Evolutionary conservation across 441 rosid genomes (phyloP).

Genomic region (Omphalea diandra): DNA sequence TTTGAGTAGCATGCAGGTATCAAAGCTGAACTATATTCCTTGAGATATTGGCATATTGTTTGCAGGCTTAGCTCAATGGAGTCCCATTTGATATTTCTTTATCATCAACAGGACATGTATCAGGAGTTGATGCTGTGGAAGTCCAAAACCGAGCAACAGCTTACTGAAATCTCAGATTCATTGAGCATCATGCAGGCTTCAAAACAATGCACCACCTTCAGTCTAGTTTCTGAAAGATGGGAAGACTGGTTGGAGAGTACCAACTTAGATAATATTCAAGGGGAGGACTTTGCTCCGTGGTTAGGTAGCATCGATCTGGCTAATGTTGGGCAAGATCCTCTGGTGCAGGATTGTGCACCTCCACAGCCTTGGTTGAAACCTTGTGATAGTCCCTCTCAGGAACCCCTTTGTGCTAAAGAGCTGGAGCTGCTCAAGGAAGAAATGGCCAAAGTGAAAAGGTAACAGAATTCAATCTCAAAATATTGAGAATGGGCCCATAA

Average conservation of each 20-base stretch:
- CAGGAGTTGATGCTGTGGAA: constrained; percentile 66
- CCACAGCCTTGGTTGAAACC: constrained; percentile 43
- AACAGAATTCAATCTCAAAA: not conserved
- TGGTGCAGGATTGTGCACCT: constrained; percentile 36
- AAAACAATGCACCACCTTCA: constrained; percentile 48
- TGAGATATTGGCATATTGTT: not conserved
- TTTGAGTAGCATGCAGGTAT: constrained; percentile 70
- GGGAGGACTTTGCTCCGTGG: constrained; percentile 60
- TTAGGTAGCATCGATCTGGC: constrained; percentile 43
- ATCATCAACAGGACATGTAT: constrained; percentile 50
- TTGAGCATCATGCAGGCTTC: constrained; percentile 54
- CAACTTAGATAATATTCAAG: constrained; percentile 60
- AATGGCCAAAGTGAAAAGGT: constrained; percentile 72
- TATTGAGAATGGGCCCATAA: not conserved
- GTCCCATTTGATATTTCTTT: constrained; percentile 16
- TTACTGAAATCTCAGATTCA: constrained; percentile 60
- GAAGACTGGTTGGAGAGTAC: constrained; percentile 71
- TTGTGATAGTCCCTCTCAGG: constrained; percentile 38
- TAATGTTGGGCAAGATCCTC: constrained; percentile 38
- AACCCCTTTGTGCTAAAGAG: constrained; percentile 40
- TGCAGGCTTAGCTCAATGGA: constrained; percentile 4
- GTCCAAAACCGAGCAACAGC: constrained; percentile 60
- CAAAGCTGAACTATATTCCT: constrained; percentile 4
- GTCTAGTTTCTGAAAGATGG: constrained; percentile 72
- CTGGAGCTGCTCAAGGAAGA: constrained; percentile 53